phyloP scores from a whole-genome alignment of 495 filamentous ascomycete genomes.

The Trichoderma orchidacearum region DNA sequence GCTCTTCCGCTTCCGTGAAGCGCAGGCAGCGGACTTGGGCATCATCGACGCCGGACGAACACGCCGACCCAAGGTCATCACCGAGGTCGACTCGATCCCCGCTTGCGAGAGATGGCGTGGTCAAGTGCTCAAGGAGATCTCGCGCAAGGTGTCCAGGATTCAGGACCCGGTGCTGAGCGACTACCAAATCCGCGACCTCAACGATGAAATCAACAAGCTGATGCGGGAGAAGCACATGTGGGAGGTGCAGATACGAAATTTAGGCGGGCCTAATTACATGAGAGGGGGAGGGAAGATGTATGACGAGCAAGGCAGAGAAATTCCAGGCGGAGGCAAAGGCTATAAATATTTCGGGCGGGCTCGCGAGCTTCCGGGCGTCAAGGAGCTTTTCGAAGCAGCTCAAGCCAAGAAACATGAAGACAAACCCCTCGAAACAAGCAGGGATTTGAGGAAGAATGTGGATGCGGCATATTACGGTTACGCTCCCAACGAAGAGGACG shows the following conservation, averaged over 20 bases:
- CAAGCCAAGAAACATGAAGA: conserved; percentile 43
- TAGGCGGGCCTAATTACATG: conserved; percentile 98
- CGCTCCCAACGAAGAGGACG: conserved; percentile 88
- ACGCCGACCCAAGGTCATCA: conserved; percentile 80
- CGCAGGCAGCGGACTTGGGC: conserved; percentile 89
- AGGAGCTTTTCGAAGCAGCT: conserved; percentile 83
- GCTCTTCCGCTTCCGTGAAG: conserved; percentile 98
- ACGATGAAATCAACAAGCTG: conserved; percentile 98
- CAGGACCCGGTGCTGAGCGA: conserved; percentile 80
- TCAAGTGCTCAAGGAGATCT: conserved; percentile 94
- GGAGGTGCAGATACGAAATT: conserved; percentile 88
- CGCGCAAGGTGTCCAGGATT: conserved; percentile 89
- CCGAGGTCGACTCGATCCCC: conserved; percentile 68
- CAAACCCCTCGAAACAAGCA: conserved; percentile 43
- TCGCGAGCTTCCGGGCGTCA: conserved; percentile 83
- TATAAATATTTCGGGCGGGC: conserved; percentile 82
- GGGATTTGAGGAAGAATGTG: conserved; percentile 67
- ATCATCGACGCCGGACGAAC: conserved; percentile 90
- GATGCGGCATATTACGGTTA: conserved; percentile 96
- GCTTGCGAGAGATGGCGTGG: conserved; percentile 96
- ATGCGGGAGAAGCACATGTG: conserved; percentile 98
- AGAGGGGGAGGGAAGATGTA: conserved; percentile 73
- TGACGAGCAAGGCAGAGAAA: conserved; percentile 85
- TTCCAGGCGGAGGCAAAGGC: conserved; percentile 78
- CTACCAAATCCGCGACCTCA: conserved; percentile 88